phyloP scores from a whole-genome alignment of 2,329 filamentous ascomycete genomes.

The Nemania abortiva region DNA sequence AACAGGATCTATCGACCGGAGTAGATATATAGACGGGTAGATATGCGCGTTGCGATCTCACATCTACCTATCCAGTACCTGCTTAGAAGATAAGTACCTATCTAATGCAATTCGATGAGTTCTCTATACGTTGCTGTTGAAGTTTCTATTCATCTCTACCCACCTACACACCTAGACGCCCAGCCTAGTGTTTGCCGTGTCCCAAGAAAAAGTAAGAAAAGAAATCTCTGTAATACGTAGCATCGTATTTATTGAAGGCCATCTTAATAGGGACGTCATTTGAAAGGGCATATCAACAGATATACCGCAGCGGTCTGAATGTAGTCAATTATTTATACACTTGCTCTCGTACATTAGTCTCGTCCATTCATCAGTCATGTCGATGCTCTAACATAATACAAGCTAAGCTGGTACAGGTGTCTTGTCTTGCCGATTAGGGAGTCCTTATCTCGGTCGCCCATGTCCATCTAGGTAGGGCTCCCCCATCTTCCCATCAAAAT shows the following conservation, averaged over 20 bases:
- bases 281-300: neutral
- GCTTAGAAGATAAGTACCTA: neutral
- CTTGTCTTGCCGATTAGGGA: neutral
- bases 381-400: conserved; percentile 23
- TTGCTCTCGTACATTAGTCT: conserved; percentile 20
- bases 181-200: neutral
- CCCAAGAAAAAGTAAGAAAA: neutral
- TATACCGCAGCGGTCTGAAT: neutral
- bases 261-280: neutral
- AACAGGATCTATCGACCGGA: neutral
- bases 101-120: conserved; percentile 1
- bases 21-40: neutral
- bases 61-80: neutral
- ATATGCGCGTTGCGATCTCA: neutral
- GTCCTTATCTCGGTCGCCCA: neutral
- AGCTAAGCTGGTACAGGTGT: conserved; percentile 11
- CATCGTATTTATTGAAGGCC: neutral
- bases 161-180: neutral
- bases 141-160: neutral
- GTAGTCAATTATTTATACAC: conserved; percentile 27
- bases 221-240: neutral
- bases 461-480: neutral
- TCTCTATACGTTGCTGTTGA: neutral
- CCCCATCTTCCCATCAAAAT: conserved; percentile 67
- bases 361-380: conserved; percentile 32